These are phyloP conservation scores for Cyclostephanos invisitatus DNA, from an alignment of 108 stramenopile species.

Conservation along the genomic window DNA sequence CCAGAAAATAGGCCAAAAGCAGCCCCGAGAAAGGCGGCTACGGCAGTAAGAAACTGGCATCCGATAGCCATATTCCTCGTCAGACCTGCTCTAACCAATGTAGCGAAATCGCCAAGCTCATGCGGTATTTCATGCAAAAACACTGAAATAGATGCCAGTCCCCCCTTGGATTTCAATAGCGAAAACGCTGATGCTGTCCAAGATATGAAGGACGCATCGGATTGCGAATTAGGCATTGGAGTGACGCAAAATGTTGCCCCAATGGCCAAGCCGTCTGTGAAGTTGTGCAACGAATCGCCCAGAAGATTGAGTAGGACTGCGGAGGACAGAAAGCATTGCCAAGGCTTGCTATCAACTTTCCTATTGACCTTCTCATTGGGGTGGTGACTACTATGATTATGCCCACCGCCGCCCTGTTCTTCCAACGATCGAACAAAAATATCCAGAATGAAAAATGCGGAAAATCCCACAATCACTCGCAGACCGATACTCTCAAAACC, in stretches of 20 bases:
- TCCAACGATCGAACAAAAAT: constrained; percentile 66
- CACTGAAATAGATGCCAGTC: constrained; percentile 77
- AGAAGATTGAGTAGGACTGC: constrained; percentile 75
- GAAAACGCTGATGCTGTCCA: constrained; percentile 33
- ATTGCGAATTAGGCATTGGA: constrained; percentile 22
- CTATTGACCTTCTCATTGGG: constrained; percentile 18
- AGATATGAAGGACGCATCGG: background rate
- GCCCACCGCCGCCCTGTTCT: constrained; percentile 8
- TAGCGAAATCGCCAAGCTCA: constrained; percentile 87
- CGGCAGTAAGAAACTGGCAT: constrained; percentile 82
- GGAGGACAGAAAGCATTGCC: constrained; percentile 39
- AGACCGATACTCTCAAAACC: constrained; percentile 49
- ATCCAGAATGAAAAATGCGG: constrained; percentile 70
- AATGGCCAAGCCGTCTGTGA: constrained; percentile 83
- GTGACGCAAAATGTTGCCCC: constrained; percentile 75
- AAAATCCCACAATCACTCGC: constrained; percentile 70
- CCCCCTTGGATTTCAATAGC: constrained; percentile 66
- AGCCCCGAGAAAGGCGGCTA: constrained; percentile 84
- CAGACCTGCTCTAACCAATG: constrained; percentile 76
- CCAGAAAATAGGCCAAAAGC: constrained; percentile 62
- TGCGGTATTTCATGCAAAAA: constrained; percentile 92
- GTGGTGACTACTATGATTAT: constrained; percentile 41
- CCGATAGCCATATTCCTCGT: constrained; percentile 75
- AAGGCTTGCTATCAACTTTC: constrained; percentile 13
- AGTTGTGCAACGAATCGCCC: constrained; percentile 88